Evolutionary conservation across 208 protist genomes (phyloP), one percentile per base, ranked within the genome.

Genomic region (Leishmania braziliensis): DNA sequence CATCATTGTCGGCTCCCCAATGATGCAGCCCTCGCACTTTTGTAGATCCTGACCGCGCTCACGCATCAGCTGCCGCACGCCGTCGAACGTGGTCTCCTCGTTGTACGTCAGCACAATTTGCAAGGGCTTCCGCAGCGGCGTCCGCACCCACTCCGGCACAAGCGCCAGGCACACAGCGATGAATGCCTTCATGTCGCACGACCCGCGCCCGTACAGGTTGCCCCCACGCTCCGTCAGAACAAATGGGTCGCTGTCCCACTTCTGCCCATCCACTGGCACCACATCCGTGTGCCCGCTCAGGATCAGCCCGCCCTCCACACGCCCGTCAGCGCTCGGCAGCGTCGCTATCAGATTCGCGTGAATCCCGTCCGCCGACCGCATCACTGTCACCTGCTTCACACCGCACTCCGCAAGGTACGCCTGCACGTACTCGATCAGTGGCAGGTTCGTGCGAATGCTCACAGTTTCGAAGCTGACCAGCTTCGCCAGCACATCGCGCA

Each of bases 101-200:
- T 92, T 84, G 84, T 91, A 92, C 1, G 86, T 86, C 56, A 90
- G 88, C 48, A 86, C 89, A 74, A 88, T 85, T 80, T 95, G 90
- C 63, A 92, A 84, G 23, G 89, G 88, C 81, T 93, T 95, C 53
- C 58, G 62, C 56, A 83, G 86, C 81, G 86, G 87, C 79, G 88
- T 78, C n/a, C 80, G 71, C 71, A 89, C 80, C 56, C 88, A 88
- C 78, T 87, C 80, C 29, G 69, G 69, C 46, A 74, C 69, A 18
- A 92, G 84, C 3, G 90, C 78, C 20, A 95, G 81, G 58, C 50
- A 73, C 36, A 95, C 87, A 3, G 92, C 90, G 39, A 95, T 84
- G 81, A 95, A 92, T 33, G 84, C 90, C 82, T 95, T 95, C 92
- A 93, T 95, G 79, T 95, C 90, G 62, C 88, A 90, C 60, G 90